phyloP scores from a whole-genome alignment of 768 basidiomycete genomes.

The Hemileccinum rubropunctum region DNA sequence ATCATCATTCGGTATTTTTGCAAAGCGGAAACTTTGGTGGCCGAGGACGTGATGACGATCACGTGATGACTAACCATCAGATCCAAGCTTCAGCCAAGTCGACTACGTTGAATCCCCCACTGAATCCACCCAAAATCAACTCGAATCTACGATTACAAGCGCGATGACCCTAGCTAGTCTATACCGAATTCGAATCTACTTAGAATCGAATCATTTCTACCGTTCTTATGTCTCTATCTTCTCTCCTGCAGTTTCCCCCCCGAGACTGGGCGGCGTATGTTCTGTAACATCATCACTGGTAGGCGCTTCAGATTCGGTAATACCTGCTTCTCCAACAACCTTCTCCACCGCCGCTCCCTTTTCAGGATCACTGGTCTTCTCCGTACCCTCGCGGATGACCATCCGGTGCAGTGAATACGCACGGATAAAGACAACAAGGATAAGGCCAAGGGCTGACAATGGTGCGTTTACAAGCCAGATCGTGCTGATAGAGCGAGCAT shows the following conservation, averaged over 20 bases:
- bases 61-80: no score
- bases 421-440: constrained; percentile 34
- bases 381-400: constrained; percentile 11
- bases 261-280: constrained; percentile 1
- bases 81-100: no score
- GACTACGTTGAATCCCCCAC: no score
- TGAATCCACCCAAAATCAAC: no score
- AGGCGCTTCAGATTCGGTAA: not conserved
- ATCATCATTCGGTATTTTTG: constrained; percentile 16
- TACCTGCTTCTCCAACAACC: not conserved
- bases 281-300: not conserved
- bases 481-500: constrained; percentile 34
- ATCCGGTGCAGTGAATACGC: constrained; percentile 35
- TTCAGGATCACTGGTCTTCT: constrained; percentile 29
- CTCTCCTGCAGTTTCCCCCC: not conserved
- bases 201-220: no score
- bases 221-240: not conserved
- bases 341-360: constrained; percentile 12
- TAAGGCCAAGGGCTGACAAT: constrained; percentile 29
- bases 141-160: no score
- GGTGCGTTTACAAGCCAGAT: constrained; percentile 40
- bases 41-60: not conserved
- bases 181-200: no score
- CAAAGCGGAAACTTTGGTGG: not conserved
- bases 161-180: no score